Percentiles rank a stretch among this genome's conserved stretches.
Evolutionary conservation across 1,284 basidiomycete genomes (phyloP).

Genomic region (Filobasidium uniguttulatum): DNA sequence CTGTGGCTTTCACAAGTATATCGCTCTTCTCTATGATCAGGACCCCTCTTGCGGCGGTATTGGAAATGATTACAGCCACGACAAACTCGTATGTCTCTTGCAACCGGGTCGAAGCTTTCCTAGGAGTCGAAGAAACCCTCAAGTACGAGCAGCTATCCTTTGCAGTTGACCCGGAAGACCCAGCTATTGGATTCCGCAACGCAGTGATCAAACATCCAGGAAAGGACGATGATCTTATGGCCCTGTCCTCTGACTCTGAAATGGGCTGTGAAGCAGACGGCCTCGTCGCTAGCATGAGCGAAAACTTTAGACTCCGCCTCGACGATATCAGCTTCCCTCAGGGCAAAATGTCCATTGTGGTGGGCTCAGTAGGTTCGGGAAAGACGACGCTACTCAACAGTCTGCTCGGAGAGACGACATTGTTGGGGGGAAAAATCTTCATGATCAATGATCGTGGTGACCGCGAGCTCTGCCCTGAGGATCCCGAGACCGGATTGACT

Average conservation of each 20-base stretch:
- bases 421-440: conserved; percentile 40
- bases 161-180: conserved; percentile 28
- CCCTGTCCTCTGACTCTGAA: conserved; percentile 12
- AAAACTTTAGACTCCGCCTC: conserved; percentile 38
- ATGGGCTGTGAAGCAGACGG: background rate
- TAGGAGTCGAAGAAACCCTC: conserved; percentile 43
- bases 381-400: conserved; percentile 38
- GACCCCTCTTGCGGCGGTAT: conserved; percentile 22
- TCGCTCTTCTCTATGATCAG: conserved; percentile 43
- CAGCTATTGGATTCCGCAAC: conserved; percentile 41
- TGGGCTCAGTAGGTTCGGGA: conserved; percentile 42
- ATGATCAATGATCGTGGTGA: conserved; percentile 40
- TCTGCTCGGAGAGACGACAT: conserved; percentile 42
- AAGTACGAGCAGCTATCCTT: conserved; percentile 42
- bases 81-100: conserved; percentile 39
- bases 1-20: conserved; percentile 40
- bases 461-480: conserved; percentile 35
- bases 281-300: conserved; percentile 3
- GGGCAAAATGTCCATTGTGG: conserved; percentile 34
- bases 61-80: conserved; percentile 38
- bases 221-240: conserved; percentile 17
- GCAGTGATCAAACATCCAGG: conserved; percentile 36
- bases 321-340: conserved; percentile 39
- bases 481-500: conserved; percentile 37
- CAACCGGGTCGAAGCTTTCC: conserved; percentile 37